A percentile compares a stretch with the other conserved stretches of the same genome.
Evolutionary conservation across 495 filamentous ascomycete genomes (phyloP).

Genomic region (Penicillium cosmopolitanum): DNA sequence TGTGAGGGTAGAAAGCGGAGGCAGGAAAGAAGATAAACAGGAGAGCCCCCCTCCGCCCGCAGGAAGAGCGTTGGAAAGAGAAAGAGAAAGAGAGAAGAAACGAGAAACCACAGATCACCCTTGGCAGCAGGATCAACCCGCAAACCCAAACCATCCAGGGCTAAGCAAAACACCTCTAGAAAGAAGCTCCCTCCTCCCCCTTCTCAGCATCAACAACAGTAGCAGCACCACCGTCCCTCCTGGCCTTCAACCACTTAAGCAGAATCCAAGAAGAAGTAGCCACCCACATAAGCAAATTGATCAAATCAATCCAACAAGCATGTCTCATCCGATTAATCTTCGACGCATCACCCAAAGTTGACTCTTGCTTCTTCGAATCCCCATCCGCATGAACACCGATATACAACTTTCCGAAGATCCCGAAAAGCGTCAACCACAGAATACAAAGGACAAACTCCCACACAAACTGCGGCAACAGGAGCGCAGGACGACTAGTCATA

Average conservation of each 20-base stretch:
- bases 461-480: constrained; percentile 53
- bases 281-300: constrained; percentile 74
- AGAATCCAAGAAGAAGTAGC: constrained; percentile 51
- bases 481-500: too few species aligned
- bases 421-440: constrained; percentile 80
- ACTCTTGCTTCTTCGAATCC: constrained; percentile 42
- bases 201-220: constrained; percentile 26
- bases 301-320: constrained; percentile 82
- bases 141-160: background rate
- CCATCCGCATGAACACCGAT: constrained; percentile 58
- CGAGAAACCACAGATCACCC: too few species aligned
- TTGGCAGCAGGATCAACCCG: too few species aligned
- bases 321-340: constrained; percentile 75
- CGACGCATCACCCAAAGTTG: constrained; percentile 22
- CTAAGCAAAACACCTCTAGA: background rate
- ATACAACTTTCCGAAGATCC: constrained; percentile 79
- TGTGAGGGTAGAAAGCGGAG: too few species aligned
- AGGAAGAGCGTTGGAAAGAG: too few species aligned
- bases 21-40: too few species aligned
- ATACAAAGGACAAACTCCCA: constrained; percentile 73
- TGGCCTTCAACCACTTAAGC: constrained; percentile 42
- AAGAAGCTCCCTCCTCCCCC: constrained; percentile 1
- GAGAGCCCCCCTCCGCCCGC: too few species aligned
- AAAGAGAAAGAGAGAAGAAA: too few species aligned
- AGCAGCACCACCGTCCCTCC: constrained; percentile 9